Percentiles rank a stretch among this genome's conserved stretches.
These are phyloP conservation scores for Nothopassalora personata DNA, from an alignment of 2,329 filamentous ascomycete species.

Conservation along the genomic window DNA sequence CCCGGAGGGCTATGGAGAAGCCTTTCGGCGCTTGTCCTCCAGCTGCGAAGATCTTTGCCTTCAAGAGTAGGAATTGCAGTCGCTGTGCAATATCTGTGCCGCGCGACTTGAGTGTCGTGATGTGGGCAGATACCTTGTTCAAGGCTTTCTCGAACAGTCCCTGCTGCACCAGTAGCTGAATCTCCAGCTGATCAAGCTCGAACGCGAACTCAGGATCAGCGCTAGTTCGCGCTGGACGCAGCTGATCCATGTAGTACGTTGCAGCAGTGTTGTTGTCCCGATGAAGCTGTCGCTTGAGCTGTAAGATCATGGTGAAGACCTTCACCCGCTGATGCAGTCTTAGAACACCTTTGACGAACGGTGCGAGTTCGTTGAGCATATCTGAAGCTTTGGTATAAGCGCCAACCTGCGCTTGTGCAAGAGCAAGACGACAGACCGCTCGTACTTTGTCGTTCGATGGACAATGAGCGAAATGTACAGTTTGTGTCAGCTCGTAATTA, in stretches of 20 bases:
- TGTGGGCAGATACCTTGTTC: conserved; percentile 48
- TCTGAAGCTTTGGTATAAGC: conserved; percentile 63
- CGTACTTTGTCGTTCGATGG: conserved; percentile 75
- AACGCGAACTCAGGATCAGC: conserved; percentile 55
- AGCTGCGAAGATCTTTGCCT: conserved; percentile 64
- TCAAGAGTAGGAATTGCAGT: conserved; percentile 65
- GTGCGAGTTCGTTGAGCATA: conserved; percentile 55
- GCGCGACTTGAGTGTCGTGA: conserved; percentile 42
- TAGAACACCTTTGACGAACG: conserved; percentile 62
- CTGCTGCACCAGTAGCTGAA: conserved; percentile 52
- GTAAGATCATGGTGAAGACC: conserved; percentile 62
- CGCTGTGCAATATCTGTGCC: conserved; percentile 58
- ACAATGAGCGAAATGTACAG: conserved; percentile 60
- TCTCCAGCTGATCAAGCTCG: conserved; percentile 54
- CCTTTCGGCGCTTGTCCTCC: conserved; percentile 66
- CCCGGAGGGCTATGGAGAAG: conserved; percentile 71
- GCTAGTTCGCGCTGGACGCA: conserved; percentile 42
- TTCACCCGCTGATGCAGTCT: conserved; percentile 72
- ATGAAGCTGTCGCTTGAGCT: conserved; percentile 55
- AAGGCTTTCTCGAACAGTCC: conserved; percentile 47
- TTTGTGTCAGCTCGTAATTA: conserved; percentile 67
- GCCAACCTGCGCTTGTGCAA: conserved; percentile 61
- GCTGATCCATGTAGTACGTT: conserved; percentile 52
- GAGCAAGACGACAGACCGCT: conserved; percentile 65
- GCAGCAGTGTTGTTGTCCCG: conserved; percentile 55